These are phyloP conservation scores for Boechera stricta DNA, from an alignment of 345 rosid species.

Conservation along the genomic window DNA sequence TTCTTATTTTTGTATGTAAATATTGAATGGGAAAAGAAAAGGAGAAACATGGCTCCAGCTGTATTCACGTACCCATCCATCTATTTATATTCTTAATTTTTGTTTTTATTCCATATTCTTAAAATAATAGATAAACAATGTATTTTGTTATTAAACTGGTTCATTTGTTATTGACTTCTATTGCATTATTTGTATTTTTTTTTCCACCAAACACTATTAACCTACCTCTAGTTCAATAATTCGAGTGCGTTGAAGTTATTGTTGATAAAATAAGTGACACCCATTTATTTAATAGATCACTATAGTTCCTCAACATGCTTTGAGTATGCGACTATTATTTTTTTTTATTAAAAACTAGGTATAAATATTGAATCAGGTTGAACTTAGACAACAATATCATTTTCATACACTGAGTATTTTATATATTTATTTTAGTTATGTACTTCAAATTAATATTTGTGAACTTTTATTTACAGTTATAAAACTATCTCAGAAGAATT, in stretches of 20 bases:
- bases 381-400: neutral
- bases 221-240: constrained; percentile 42
- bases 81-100: constrained; percentile 26
- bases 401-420: neutral
- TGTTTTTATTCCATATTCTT: constrained; percentile 20
- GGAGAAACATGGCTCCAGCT: constrained; percentile 65
- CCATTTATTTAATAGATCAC: constrained; percentile 10
- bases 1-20: constrained; percentile 35
- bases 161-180: constrained; percentile 37
- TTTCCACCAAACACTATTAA: constrained; percentile 39
- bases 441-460: neutral
- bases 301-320: neutral
- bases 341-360: neutral
- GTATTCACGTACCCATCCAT: constrained; percentile 61
- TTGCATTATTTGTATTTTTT: constrained; percentile 21
- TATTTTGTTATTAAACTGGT: constrained; percentile 11
- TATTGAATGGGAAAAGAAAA: constrained; percentile 31
- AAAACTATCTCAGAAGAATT: neutral
- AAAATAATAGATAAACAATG: neutral
- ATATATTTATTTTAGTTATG: neutral
- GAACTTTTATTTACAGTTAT: neutral
- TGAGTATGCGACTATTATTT: neutral
- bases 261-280: constrained; percentile 27
- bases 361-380: too few relatives aligned
- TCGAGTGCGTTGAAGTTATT: constrained; percentile 25